Evolutionary conservation across 805 yeast species (phyloP), one percentile per base, ranked within the genome.

Genomic region (Starmerella sirachaensis): DNA sequence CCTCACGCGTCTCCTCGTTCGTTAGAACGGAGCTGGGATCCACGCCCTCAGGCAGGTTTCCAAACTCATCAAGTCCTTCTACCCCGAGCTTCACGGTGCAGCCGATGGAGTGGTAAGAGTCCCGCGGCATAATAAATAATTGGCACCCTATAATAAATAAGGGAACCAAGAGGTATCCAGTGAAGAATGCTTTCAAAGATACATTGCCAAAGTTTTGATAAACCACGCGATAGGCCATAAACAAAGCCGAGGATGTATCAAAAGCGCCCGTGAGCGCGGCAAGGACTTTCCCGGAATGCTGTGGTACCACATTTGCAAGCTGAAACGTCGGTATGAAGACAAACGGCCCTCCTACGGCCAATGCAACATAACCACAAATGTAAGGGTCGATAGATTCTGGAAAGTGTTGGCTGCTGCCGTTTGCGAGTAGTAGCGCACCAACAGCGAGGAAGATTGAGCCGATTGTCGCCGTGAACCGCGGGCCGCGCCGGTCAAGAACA

Each of bases 341-440:
- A 61, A 86, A 85, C 8, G 97, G 97, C 4, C 97, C 96, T 6
- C 94, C 94, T 40, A 84, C 63, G 0, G 95, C 95, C 18, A 86
- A 63, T 12, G 71, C 57, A 2, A 78, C 63, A 56, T 82, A 88
- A 0, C 96, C 97, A 7, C 60, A 40, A 26, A 83, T 56, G 57
- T 80, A 85, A 3, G 77, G 74, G 56, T 85, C 95, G 4, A 38
- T n/a, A n/a, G n/a, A n/a, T n/a, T n/a, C n/a, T n/a, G n/a, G n/a
- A 30, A 70, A 48, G 0, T 47, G 5, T 25, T 69, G 46, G 3
- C 33, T 26, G 29, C 43, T 46, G 12, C 72, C 73, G 40, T 55
- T 50, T 4, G 69, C 64, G 39, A 77, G 54, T 12, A 64, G 37
- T 8, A 62, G 39, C 0, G 86, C 58, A 1, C 86, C 94, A 4